Conservation (phyloP, 2,329 filamentous ascomycete genomes). For the Cordyceps cateniannulata region DNA sequence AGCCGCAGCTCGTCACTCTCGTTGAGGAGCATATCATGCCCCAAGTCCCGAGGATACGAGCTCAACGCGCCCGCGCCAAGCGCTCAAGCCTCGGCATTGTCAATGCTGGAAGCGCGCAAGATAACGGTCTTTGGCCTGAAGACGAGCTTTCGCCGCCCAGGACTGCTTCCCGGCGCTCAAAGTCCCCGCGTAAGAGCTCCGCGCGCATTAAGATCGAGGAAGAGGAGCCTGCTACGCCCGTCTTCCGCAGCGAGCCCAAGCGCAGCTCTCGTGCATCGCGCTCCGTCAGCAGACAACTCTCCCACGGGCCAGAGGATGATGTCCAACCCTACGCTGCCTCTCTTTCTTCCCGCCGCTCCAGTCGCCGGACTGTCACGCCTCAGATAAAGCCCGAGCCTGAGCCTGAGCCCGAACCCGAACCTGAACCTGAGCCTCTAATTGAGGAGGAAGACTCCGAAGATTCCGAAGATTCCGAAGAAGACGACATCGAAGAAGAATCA, state of each 20-base stretch:
- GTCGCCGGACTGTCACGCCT: conserved; percentile 44
- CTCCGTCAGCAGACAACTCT: conserved; percentile 47
- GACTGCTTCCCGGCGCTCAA: conserved; percentile 44
- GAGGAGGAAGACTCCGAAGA: conserved; percentile 31
- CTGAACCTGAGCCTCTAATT: conserved; percentile 41
- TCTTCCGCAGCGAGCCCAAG: conserved; percentile 40
- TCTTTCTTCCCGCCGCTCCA: conserved; percentile 39
- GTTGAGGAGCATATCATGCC: conserved; percentile 75
- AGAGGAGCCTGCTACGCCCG: conserved; percentile 32
- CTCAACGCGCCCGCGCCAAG: conserved; percentile 69
- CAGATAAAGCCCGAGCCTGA: conserved; percentile 44
- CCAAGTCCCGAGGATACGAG: conserved; percentile 69
- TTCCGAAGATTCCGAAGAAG: conserved; percentile 43
- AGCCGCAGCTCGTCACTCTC: conserved; percentile 76
- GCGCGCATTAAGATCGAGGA: conserved; percentile 47
- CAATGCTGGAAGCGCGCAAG: conserved; percentile 60
- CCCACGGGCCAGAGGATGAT: conserved; percentile 34
- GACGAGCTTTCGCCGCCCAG: conserved; percentile 48
- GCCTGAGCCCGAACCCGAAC: conserved; percentile 33
- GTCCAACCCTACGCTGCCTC: conserved; percentile 11
- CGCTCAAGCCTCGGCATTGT: conserved; percentile 82
- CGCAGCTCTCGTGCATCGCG: conserved; percentile 48
- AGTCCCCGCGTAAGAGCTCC: conserved; percentile 49
- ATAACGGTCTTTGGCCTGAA: conserved; percentile 53
- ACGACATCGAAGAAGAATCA: conserved; percentile 32